phyloP scores from a whole-genome alignment of 331 rosid genomes.

The Rosa hybrid region DNA sequence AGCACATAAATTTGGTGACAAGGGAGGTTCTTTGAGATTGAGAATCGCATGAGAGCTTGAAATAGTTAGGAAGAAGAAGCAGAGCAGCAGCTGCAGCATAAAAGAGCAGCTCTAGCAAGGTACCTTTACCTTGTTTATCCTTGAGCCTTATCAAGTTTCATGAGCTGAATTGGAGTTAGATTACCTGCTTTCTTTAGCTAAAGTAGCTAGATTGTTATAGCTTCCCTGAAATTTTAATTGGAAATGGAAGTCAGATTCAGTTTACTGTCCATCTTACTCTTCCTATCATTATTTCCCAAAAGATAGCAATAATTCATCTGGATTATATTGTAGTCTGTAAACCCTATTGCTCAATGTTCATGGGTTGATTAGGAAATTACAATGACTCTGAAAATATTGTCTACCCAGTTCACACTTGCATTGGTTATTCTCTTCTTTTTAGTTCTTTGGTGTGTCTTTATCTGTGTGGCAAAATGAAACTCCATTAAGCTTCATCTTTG shows the following conservation, averaged over 20 bases:
- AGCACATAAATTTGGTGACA: not conserved
- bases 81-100: not conserved
- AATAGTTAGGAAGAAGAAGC: not conserved
- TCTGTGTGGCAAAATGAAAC: not conserved
- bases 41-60: not conserved
- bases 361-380: not conserved
- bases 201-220: not conserved
- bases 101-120: constrained; percentile 16
- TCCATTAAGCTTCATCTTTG: not conserved
- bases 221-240: constrained; percentile 23
- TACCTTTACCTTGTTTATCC: constrained; percentile 2
- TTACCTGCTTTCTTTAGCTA: constrained; percentile 6
- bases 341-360: not conserved
- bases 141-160: constrained; percentile 21
- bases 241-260: constrained; percentile 26
- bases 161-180: constrained; percentile 30
- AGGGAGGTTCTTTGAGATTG: not conserved
- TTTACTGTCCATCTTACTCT: constrained; percentile 18
- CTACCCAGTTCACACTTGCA: not conserved
- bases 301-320: not conserved
- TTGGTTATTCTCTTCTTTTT: not conserved
- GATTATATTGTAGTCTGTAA: not conserved
- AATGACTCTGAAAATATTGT: not conserved
- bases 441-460: not conserved
- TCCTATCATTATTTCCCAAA: constrained; percentile 16